Conservation (phyloP, 129 eudicot genomes). For the Smallanthus sonchifolius region DNA sequence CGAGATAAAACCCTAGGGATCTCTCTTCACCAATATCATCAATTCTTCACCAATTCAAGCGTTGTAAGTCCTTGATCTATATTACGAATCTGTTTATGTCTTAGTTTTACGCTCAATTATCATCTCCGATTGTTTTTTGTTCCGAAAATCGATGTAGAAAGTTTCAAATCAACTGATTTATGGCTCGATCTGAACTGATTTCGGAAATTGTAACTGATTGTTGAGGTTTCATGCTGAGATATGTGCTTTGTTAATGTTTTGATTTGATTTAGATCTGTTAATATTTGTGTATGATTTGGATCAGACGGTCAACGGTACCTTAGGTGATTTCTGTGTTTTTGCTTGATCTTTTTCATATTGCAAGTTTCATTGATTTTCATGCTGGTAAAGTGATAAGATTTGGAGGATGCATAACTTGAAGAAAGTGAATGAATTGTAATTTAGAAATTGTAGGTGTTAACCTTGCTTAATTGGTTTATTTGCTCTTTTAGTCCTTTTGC, state of each 20-base stretch:
- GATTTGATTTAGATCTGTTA: slow-evolving; percentile 12
- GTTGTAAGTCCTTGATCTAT: slow-evolving; percentile 20
- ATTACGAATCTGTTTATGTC: not conserved
- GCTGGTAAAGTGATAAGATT: not conserved
- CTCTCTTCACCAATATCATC: not conserved
- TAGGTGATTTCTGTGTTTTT: not conserved
- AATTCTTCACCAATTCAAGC: slow-evolving; percentile 1
- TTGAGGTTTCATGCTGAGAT: not conserved
- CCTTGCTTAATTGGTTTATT: not conserved
- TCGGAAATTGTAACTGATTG: not conserved
- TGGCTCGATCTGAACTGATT: slow-evolving; percentile 20
- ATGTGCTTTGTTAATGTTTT: not conserved
- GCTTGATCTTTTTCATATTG: not conserved
- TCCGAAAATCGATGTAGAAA: not conserved
- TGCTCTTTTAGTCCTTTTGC: not conserved
- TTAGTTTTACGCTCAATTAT: slow-evolving; percentile 5
- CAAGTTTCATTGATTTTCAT: not conserved
- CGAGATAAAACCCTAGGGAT: slow-evolving; percentile 22
- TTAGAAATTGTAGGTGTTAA: not conserved
- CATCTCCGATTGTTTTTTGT: not conserved
- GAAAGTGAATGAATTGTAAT: not conserved
- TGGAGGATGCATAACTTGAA: not conserved
- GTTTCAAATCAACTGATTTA: slow-evolving; percentile 3
- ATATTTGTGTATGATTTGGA: slow-evolving; percentile 9
- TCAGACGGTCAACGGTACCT: slow-evolving; percentile 16